phyloP scores from a whole-genome alignment of 2,329 filamentous ascomycete species.

The Atkinsonella hypoxylon region DNA sequence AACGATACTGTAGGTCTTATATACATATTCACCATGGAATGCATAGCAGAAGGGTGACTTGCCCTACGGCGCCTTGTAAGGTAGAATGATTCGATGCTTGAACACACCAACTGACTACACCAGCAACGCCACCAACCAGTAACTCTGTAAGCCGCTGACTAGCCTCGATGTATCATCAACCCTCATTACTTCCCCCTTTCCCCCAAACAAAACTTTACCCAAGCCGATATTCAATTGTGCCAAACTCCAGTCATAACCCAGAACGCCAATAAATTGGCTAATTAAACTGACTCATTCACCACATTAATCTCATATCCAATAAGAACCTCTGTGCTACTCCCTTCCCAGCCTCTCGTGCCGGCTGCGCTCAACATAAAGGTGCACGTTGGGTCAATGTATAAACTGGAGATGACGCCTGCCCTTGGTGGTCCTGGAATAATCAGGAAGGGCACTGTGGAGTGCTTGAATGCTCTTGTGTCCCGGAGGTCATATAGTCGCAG shows the following conservation, averaged over 20 bases:
- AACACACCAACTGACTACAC: too few relatives aligned
- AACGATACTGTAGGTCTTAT: too few relatives aligned
- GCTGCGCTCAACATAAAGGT: constrained; percentile 85
- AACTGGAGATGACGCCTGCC: constrained; percentile 74
- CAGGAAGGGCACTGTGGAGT: constrained; percentile 82
- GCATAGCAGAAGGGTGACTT: too few relatives aligned
- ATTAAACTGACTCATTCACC: constrained; percentile 3
- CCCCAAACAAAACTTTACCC: not conserved
- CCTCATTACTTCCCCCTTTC: not conserved
- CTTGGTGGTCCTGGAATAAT: constrained; percentile 79
- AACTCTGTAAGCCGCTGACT: too few relatives aligned
- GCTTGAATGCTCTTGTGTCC: constrained; percentile 50
- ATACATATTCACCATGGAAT: too few relatives aligned
- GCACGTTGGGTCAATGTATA: constrained; percentile 81
- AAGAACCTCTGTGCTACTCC: constrained; percentile 75
- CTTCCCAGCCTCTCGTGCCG: constrained; percentile 92
- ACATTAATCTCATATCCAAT: constrained; percentile 80
- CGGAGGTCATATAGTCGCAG: constrained; percentile 82
- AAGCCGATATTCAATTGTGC: not conserved
- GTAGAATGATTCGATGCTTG: too few relatives aligned
- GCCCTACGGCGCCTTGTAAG: too few relatives aligned
- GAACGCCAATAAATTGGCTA: not conserved
- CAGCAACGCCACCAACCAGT: too few relatives aligned
- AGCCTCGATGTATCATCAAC: not conserved
- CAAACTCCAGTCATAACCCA: not conserved